A percentile compares a stretch with the other conserved stretches of the same genome.
Conservation (phyloP, 495 filamentous ascomycete genomes). For the Recurvomyces mirabilis region DNA sequence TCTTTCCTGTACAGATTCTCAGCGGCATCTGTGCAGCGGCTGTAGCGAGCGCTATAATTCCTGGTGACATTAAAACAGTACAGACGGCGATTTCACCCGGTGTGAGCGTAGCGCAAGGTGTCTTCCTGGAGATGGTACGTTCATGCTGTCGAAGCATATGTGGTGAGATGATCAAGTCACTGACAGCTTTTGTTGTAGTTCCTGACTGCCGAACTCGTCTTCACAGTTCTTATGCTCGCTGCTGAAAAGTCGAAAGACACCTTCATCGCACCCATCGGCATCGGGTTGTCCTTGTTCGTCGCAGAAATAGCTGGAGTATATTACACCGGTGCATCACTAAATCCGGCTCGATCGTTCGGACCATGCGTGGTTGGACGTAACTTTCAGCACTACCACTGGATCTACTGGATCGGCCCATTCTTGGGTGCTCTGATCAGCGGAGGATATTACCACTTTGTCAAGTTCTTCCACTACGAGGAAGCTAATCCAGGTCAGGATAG, state of each 20-base stretch:
- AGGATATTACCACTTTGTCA: conserved; percentile 30
- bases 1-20: conserved; percentile 44
- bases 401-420: conserved; percentile 26
- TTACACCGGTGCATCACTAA: conserved; percentile 26
- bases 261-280: conserved; percentile 64
- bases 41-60: conserved; percentile 49
- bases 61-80: conserved; percentile 39
- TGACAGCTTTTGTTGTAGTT: conserved; percentile 32
- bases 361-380: conserved; percentile 14
- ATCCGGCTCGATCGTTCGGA: conserved; percentile 22
- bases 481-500: conserved; percentile 65
- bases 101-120: conserved; percentile 49
- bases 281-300: conserved; percentile 64
- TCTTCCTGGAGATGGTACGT: conserved; percentile 59
- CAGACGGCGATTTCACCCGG: conserved; percentile 47
- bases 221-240: conserved; percentile 71
- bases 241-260: conserved; percentile 70
- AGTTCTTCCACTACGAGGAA: conserved; percentile 58
- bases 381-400: conserved; percentile 22
- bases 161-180: background rate
- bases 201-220: conserved; percentile 60
- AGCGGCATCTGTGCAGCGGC: conserved; percentile 47
- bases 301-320: conserved; percentile 48
- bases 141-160: background rate
- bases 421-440: conserved; percentile 28